A percentile compares a stretch with the other conserved stretches of the same genome.
These are phyloP conservation scores for Paragyromitra xinjiangensis DNA, from an alignment of 495 filamentous ascomycete genomes.

Conservation along the genomic window DNA sequence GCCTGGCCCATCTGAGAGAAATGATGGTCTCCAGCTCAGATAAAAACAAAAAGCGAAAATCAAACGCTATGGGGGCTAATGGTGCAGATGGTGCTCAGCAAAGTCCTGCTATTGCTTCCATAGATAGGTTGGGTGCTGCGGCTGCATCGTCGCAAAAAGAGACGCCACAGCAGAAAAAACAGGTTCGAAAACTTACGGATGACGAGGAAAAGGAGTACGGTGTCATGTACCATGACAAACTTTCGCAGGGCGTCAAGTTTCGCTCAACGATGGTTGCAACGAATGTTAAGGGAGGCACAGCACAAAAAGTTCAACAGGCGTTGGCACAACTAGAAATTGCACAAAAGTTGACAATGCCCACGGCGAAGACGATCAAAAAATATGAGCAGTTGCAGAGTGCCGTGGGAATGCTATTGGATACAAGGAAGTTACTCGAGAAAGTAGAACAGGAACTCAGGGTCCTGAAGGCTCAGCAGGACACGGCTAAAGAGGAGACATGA, in stretches of 20 bases:
- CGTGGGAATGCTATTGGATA: slow-evolving; percentile 79
- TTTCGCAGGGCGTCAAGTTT: slow-evolving; percentile 64
- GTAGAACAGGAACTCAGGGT: slow-evolving; percentile 82
- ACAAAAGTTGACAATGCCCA: slow-evolving; percentile 82
- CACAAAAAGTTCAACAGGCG: slow-evolving; percentile 59
- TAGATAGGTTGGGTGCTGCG: slow-evolving; percentile 29
- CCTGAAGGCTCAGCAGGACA: slow-evolving; percentile 70
- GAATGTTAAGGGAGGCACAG: slow-evolving; percentile 56
- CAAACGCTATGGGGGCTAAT: slow-evolving; percentile 60
- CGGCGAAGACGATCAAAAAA: slow-evolving; percentile 76
- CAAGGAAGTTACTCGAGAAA: slow-evolving; percentile 84
- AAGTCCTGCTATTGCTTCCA: slow-evolving; percentile 29
- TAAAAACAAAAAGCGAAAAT: slow-evolving; percentile 82
- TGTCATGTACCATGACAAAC: slow-evolving; percentile 83
- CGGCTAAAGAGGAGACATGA: slow-evolving; percentile 64
- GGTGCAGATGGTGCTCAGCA: slow-evolving; percentile 65
- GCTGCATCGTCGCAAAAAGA: slow-evolving; percentile 63
- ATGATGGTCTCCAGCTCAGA: slow-evolving; percentile 77
- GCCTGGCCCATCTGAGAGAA: slow-evolving; percentile 79
- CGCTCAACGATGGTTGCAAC: slow-evolving; percentile 53
- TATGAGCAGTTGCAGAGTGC: slow-evolving; percentile 81
- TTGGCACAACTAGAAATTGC: slow-evolving; percentile 83
- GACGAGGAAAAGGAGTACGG: slow-evolving; percentile 82
- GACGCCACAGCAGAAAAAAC: slow-evolving; percentile 63
- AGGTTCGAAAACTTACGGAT: slow-evolving; percentile 73